Percentiles rank a stretch among this genome's conserved stretches.
Conservation (phyloP, 768 basidiomycete genomes). For the Suillus fuscotomentosus region DNA sequence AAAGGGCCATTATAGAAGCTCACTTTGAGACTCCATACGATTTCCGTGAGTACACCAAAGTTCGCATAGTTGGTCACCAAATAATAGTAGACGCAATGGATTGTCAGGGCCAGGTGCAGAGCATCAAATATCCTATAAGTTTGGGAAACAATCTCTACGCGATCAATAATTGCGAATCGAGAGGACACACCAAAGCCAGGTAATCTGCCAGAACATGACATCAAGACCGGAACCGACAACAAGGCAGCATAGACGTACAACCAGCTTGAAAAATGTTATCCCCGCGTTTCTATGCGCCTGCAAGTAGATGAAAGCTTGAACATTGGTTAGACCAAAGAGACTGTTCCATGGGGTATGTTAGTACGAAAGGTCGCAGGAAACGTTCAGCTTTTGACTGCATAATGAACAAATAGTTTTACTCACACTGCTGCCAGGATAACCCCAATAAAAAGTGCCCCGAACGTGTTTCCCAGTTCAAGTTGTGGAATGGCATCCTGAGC, state of each 20-base stretch:
- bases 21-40: not conserved
- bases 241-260: not conserved
- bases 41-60: not conserved
- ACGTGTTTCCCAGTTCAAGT: not conserved
- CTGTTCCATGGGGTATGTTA: not conserved
- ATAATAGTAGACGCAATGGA: not conserved
- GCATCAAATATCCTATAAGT: not conserved
- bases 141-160: too few species aligned
- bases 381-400: not conserved
- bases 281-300: not conserved
- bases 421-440: not conserved
- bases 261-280: not conserved
- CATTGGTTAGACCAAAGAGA: not conserved
- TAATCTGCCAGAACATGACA: too few species aligned
- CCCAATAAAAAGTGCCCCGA: slow-evolving; percentile 1
- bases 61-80: not conserved
- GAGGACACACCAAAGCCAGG: not conserved
- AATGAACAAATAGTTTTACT: not conserved
- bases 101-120: not conserved
- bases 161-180: not conserved
- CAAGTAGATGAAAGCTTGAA: not conserved
- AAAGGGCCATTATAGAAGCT: not conserved
- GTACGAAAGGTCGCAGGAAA: not conserved
- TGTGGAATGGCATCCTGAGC: not conserved
- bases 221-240: too few species aligned